phyloP scores from a whole-genome alignment of 192 early-diverging fungal genomes.

The Rhizophagus prolifer region DNA sequence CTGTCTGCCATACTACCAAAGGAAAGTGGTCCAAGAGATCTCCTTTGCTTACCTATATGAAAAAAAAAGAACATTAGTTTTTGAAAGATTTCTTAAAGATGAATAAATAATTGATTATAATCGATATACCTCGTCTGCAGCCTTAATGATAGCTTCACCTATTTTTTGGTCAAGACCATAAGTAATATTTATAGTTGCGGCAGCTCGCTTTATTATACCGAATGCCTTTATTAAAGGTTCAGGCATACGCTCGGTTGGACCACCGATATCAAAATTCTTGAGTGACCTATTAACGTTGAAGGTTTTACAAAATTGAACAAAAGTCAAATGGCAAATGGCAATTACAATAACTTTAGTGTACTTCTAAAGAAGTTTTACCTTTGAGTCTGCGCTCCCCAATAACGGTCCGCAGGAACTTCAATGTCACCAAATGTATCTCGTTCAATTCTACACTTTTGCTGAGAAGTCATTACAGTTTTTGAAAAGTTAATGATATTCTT shows the following conservation, averaged over 20 bases:
- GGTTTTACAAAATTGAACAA: too few species aligned
- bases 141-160: slow-evolving; percentile 85
- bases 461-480: slow-evolving; percentile 14
- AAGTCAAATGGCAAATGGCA: too few species aligned
- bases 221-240: slow-evolving; percentile 93
- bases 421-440: slow-evolving; percentile 93
- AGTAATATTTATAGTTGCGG: slow-evolving; percentile 91
- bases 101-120: background rate
- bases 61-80: slow-evolving; percentile 14
- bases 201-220: slow-evolving; percentile 93
- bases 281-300: slow-evolving; percentile 60
- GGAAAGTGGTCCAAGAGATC: slow-evolving; percentile 96
- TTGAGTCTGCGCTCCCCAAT: slow-evolving; percentile 98
- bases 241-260: slow-evolving; percentile 90
- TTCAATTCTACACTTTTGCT: slow-evolving; percentile 73
- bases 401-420: slow-evolving; percentile 91
- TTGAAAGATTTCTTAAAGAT: background rate
- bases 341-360: too few species aligned
- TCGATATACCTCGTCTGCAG: slow-evolving; percentile 72
- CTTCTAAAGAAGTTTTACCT: slow-evolving; percentile 44
- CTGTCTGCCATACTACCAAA: slow-evolving; percentile 98
- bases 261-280: slow-evolving; percentile 98
- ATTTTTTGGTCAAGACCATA: slow-evolving; percentile 81
- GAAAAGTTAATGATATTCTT: background rate
- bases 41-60: slow-evolving; percentile 77